Conservation (phyloP, 2,329 filamentous ascomycete species). For the Trichoderma sp. region DNA sequence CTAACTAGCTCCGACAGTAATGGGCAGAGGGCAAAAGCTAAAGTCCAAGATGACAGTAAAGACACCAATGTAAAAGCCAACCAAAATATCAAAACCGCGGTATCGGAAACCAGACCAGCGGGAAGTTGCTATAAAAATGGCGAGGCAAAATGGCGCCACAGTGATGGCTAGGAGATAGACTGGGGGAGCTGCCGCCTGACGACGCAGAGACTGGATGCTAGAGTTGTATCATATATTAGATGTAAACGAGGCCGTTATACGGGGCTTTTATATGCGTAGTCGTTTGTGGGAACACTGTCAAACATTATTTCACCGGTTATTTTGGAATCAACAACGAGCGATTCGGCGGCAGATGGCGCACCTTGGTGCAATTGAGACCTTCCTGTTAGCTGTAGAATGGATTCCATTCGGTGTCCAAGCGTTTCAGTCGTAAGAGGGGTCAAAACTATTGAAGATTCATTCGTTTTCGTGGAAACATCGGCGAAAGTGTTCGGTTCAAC, state of each 20-base stretch:
- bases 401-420: slow-evolving; percentile 45
- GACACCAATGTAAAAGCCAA: slow-evolving; percentile 78
- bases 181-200: slow-evolving; percentile 79
- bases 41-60: slow-evolving; percentile 73
- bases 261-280: too few relatives aligned
- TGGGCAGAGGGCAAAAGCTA: slow-evolving; percentile 81
- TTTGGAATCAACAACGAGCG: background rate
- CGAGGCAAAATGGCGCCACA: slow-evolving; percentile 69
- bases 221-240: slow-evolving; percentile 29
- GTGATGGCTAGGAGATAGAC: slow-evolving; percentile 72
- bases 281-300: background rate
- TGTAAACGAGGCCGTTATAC: too few relatives aligned
- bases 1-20: slow-evolving; percentile 74
- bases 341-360: too few relatives aligned
- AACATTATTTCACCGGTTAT: background rate
- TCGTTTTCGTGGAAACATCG: too few relatives aligned
- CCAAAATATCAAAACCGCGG: slow-evolving; percentile 89
- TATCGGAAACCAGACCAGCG: slow-evolving; percentile 88
- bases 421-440: slow-evolving; percentile 76
- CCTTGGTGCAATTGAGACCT: background rate
- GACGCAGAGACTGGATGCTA: slow-evolving; percentile 50
- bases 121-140: slow-evolving; percentile 80
- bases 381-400: background rate
- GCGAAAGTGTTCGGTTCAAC: too few relatives aligned
- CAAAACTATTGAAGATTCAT: slow-evolving; percentile 64